Evolutionary conservation across 1,139 yeast genomes (phyloP).

Genomic region (Casaregolazyma suthepensis): DNA sequence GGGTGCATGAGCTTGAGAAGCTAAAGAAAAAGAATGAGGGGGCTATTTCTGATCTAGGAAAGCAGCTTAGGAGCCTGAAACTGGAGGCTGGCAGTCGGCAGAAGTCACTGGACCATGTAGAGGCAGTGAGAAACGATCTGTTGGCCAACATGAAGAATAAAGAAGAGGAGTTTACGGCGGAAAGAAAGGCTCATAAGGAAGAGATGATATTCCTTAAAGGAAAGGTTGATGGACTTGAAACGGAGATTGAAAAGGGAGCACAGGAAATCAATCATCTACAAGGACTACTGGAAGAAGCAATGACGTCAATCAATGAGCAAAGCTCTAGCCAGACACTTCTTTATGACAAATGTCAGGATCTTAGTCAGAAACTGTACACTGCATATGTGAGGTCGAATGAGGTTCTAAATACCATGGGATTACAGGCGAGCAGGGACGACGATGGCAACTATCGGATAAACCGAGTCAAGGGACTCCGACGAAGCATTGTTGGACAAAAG

Average conservation of each 20-base stretch:
- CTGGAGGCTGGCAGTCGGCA: slow-evolving; percentile 41
- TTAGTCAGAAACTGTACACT: slow-evolving; percentile 35
- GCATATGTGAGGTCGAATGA: slow-evolving; percentile 46
- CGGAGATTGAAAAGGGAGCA: slow-evolving; percentile 32
- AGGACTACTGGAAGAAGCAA: slow-evolving; percentile 25
- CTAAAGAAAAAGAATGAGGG: slow-evolving; percentile 30
- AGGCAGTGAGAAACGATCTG: slow-evolving; percentile 51
- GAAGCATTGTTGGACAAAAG: slow-evolving; percentile 9
- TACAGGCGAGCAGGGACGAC: slow-evolving; percentile 36
- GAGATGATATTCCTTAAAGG: slow-evolving; percentile 44
- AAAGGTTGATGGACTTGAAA: slow-evolving; percentile 50
- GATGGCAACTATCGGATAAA: slow-evolving; percentile 29
- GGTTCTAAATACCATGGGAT: slow-evolving; percentile 73
- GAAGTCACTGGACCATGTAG: slow-evolving; percentile 21
- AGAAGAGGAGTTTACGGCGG: slow-evolving; percentile 53
- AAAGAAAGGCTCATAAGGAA: slow-evolving; percentile 43
- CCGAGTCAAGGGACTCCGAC: slow-evolving; percentile 30
- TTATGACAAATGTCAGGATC: slow-evolving; percentile 24
- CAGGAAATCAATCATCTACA: slow-evolving; percentile 15
- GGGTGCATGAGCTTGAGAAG: slow-evolving; percentile 33
- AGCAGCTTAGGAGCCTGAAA: slow-evolving; percentile 61
- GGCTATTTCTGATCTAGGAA: slow-evolving; percentile 28
- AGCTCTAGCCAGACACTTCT: slow-evolving; percentile 2
- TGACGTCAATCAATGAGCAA: slow-evolving; percentile 27
- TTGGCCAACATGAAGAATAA: slow-evolving; percentile 61